phyloP scores from a whole-genome alignment of 2,329 filamentous ascomycete species.

The Talaromyces sp. region DNA sequence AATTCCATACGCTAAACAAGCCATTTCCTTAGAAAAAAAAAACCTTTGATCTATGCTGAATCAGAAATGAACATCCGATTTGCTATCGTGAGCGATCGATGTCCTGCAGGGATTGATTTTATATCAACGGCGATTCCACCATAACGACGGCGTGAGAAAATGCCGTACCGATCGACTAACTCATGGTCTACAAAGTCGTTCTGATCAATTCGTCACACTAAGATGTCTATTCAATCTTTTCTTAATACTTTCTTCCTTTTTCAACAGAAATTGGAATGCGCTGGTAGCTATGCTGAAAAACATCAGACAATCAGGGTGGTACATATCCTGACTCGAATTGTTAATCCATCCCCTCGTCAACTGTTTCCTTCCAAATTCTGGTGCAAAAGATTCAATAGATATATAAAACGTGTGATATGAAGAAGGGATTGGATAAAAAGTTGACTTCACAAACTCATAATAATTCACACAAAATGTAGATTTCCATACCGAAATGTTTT shows the following conservation, averaged over 20 bases:
- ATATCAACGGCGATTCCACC: background rate
- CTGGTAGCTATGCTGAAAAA: too few relatives aligned
- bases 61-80: background rate
- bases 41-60: background rate
- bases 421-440: background rate
- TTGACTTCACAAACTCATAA: background rate
- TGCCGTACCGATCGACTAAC: too few relatives aligned
- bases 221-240: too few relatives aligned
- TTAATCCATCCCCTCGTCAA: too few relatives aligned
- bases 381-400: background rate
- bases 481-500: too few relatives aligned
- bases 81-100: background rate
- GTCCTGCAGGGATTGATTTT: background rate
- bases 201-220: too few relatives aligned
- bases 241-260: too few relatives aligned
- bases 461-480: background rate
- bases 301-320: too few relatives aligned
- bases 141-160: background rate
- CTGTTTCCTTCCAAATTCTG: too few relatives aligned
- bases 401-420: background rate
- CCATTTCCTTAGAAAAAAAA: background rate
- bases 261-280: too few relatives aligned
- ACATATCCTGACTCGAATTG: too few relatives aligned
- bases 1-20: background rate
- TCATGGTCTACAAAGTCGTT: too few relatives aligned